Conservation (phyloP, 352 stramenopile genomes). For the Phytophthora megakarya region DNA sequence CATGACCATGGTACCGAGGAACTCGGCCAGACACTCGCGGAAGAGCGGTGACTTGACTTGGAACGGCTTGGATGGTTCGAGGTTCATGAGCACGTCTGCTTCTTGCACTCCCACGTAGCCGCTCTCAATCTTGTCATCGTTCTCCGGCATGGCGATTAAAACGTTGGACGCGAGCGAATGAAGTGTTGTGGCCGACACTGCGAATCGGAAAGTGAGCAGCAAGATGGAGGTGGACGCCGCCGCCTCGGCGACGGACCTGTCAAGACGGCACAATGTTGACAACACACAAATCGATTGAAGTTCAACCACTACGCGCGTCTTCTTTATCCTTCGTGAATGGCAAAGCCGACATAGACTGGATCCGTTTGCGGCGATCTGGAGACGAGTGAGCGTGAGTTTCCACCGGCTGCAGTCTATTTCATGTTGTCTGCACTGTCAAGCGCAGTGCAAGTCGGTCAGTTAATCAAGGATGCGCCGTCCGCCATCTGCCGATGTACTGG, state of each 20-base stretch:
- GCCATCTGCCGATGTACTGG: conserved; percentile 17
- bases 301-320: conserved; percentile 31
- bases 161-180: not conserved
- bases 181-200: conserved; percentile 15
- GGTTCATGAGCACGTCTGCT: conserved; percentile 24
- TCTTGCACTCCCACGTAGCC: conserved; percentile 42
- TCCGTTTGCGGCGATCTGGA: conserved; percentile 5
- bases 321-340: conserved; percentile 31
- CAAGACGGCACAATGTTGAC: conserved; percentile 28
- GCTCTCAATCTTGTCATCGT: conserved; percentile 44
- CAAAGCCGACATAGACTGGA: conserved; percentile 29
- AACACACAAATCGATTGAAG: conserved; percentile 32
- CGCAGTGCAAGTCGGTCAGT: conserved; percentile 10
- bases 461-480: conserved; percentile 2
- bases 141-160: conserved; percentile 19
- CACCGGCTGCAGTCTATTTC: conserved; percentile 14
- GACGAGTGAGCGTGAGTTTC: conserved; percentile 17
- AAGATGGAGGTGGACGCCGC: not conserved
- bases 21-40: conserved; percentile 65
- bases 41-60: conserved; percentile 48
- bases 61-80: conserved; percentile 38
- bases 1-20: conserved; percentile 65
- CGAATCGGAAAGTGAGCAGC: conserved; percentile 32
- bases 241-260: conserved; percentile 11
- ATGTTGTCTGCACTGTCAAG: conserved; percentile 23